phyloP scores from a whole-genome alignment of 495 filamentous ascomycete species.

The Penicillium waksmanii region DNA sequence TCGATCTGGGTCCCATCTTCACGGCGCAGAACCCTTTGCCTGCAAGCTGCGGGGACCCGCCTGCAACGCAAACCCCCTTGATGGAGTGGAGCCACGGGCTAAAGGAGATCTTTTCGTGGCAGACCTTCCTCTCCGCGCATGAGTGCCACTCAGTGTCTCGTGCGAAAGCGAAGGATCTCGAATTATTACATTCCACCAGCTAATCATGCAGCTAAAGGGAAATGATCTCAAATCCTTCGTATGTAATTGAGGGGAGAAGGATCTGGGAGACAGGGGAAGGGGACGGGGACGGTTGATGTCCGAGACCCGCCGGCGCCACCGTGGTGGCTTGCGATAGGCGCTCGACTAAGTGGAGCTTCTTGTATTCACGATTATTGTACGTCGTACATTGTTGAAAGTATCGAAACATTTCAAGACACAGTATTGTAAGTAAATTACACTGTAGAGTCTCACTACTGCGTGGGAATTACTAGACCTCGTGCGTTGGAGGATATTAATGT shows the following conservation, averaged over 20 bases:
- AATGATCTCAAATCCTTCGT: background rate
- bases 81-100: background rate
- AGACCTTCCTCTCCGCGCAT: background rate
- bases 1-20: conserved; percentile 5
- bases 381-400: conserved; percentile 1
- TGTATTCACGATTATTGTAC: background rate
- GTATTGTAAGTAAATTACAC: conserved; percentile 19
- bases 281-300: background rate
- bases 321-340: conserved; percentile 5
- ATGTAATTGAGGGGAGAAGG: background rate
- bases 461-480: background rate
- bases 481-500: background rate
- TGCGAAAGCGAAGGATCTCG: background rate
- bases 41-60: conserved; percentile 11
- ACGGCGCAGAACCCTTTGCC: background rate
- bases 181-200: background rate
- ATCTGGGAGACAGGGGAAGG: background rate
- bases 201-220: background rate
- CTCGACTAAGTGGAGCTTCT: conserved; percentile 10
- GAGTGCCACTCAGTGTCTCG: background rate
- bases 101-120: background rate
- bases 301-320: conserved; percentile 8
- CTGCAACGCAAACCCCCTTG: conserved; percentile 6
- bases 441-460: background rate
- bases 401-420: conserved; percentile 4